These are phyloP conservation scores for Trichosporon sp. DNA, from an alignment of 1,284 basidiomycete species.

Conservation along the genomic window DNA sequence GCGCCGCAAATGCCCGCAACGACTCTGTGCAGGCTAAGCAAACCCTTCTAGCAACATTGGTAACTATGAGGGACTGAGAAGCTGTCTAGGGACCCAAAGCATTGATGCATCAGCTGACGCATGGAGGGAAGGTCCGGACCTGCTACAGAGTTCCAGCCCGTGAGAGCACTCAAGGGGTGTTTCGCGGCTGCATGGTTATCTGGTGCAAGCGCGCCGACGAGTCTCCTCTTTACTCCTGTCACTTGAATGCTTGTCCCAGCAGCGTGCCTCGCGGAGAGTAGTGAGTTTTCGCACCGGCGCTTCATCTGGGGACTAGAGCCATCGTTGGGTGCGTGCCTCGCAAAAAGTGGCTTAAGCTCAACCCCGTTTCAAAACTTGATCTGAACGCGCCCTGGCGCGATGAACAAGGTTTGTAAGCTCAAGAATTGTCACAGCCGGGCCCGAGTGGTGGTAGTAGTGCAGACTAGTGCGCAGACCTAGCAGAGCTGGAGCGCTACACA, in stretches of 20 bases:
- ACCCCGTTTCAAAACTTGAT: neutral
- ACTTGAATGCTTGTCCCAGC: neutral
- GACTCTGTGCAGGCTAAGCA: neutral
- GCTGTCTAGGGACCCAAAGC: neutral
- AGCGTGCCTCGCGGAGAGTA: neutral
- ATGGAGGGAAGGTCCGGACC: too few relatives aligned
- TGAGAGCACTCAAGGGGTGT: neutral
- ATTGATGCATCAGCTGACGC: neutral
- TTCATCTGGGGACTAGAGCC: too few relatives aligned
- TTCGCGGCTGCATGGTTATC: neutral
- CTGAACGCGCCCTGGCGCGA: neutral
- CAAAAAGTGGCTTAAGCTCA: neutral
- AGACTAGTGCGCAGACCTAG: neutral
- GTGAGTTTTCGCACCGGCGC: neutral
- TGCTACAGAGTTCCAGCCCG: neutral
- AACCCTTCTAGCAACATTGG: neutral
- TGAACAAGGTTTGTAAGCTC: neutral
- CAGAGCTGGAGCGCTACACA: neutral
- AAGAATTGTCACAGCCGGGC: too few relatives aligned
- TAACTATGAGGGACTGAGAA: neutral
- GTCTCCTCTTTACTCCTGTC: neutral
- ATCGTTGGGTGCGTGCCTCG: neutral
- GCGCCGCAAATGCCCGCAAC: too few relatives aligned
- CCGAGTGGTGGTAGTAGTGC: too few relatives aligned
- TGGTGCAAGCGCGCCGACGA: neutral